Evolutionary conservation across 2,329 filamentous ascomycete species (phyloP), one percentile per base, ranked within the genome.

Genomic region (Periconia sp.): DNA sequence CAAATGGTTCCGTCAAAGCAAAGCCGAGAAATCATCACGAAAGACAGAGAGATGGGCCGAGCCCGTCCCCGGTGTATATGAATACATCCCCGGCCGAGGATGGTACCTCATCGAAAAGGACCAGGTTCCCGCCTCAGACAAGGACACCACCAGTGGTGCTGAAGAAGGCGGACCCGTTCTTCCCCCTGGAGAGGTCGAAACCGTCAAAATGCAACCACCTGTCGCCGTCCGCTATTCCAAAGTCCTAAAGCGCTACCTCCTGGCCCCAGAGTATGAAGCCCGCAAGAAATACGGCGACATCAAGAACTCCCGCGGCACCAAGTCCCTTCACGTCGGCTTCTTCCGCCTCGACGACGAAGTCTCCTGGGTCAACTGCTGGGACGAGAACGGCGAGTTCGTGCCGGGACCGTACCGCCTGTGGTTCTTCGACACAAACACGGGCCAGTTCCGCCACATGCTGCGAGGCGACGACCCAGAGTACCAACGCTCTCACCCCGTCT

Each of bases 351-450:
- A 81, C 52, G 76, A 81, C 46, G 77, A 75, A 35, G 62, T 76
- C 44, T 73, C 76, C 49, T 81, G 78, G 78, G 78, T 81, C 37
- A 73, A 77, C 40, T 79, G 76, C 56, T 81, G 78, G 78, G 78
- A 81, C 59, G 68, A 73, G 19, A 66, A 79, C 41, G 79, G 77
- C 50, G 72, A 69, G n/a, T 81, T 81, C 63, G 76, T 81, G 42
- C 77, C 77, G 3, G 43, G 43, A 31, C 78, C 78, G 3, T 81
- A 81, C 60, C 76, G 77, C 50, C 76, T 78, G 45, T 81, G 78
- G 78, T 75, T 71, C 56, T 68, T 78, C 44, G 79, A 81, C 53
- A 54, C 71, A 35, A 68, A 73, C 48, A 74, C 72, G 41, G 58
- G 65, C n/a, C 54, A 61, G 11, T 75, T 75, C 57, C 65, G 73